Percentiles rank a stretch among this genome's conserved stretches.
These are phyloP conservation scores for Phytophthora vignae DNA, from an alignment of 352 stramenopile species.

Conservation along the genomic window DNA sequence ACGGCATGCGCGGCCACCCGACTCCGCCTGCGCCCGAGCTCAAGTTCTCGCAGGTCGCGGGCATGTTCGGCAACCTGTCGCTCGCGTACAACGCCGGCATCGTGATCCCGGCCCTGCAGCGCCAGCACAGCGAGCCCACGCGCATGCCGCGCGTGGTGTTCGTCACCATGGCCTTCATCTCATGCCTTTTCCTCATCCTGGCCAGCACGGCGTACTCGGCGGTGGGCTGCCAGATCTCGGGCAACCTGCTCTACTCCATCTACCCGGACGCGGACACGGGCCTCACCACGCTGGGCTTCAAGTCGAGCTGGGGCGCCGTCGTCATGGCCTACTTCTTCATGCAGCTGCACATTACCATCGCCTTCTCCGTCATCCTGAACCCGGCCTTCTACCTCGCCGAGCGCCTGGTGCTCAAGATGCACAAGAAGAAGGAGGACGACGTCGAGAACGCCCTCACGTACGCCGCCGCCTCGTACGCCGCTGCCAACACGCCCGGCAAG, in stretches of 20 bases:
- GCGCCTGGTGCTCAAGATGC: conserved; percentile 44
- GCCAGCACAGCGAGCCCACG: conserved; percentile 31
- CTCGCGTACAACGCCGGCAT: conserved; percentile 30
- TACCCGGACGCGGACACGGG: conserved; percentile 37
- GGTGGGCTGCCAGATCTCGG: conserved; percentile 61
- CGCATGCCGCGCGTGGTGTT: conserved; percentile 39
- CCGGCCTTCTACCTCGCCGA: conserved; percentile 49
- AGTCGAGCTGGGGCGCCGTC: conserved; percentile 37
- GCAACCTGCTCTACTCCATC: conserved; percentile 64
- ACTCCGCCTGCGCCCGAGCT: conserved; percentile 10
- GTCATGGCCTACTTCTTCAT: conserved; percentile 44
- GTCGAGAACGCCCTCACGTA: conserved; percentile 33
- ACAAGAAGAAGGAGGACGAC: conserved; percentile 46
- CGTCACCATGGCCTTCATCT: conserved; percentile 47
- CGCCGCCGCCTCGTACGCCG: conserved; percentile 24
- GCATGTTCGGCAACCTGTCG: conserved; percentile 41
- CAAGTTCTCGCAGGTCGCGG: conserved; percentile 42
- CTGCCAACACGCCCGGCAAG: conserved; percentile 24
- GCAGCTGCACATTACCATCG: conserved; percentile 43
- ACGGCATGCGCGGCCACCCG: conserved; percentile 30
- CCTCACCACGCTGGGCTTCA: conserved; percentile 48
- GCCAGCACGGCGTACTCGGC: conserved; percentile 48
- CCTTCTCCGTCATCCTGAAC: conserved; percentile 47
- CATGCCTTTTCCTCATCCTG: conserved; percentile 42
- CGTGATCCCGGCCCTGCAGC: conserved; percentile 26